These are phyloP conservation scores for Fusarium anguioides DNA, from an alignment of 2,329 filamentous ascomycete species.

Conservation along the genomic window DNA sequence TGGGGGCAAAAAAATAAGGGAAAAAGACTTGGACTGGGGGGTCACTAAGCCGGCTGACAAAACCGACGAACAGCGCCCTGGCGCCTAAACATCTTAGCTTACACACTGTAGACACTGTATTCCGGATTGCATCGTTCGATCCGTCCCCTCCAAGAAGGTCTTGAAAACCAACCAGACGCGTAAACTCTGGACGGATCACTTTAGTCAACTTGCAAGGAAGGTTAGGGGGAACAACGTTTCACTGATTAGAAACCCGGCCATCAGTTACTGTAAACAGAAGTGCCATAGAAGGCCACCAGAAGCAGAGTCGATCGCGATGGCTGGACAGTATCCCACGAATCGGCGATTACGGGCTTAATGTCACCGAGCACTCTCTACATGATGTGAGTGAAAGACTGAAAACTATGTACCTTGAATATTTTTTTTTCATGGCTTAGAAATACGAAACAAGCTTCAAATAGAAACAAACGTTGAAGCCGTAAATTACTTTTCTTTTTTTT, in stretches of 20 bases:
- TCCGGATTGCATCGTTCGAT: conserved; percentile 44
- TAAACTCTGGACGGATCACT: conserved; percentile 2
- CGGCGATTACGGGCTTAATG: conserved; percentile 4
- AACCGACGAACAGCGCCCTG: conserved; percentile 21
- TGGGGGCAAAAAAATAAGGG: conserved; percentile 35
- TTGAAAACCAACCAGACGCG: conserved; percentile 29
- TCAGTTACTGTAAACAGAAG: conserved; percentile 16
- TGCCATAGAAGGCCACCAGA: conserved; percentile 16
- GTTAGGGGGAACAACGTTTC: conserved; percentile 3
- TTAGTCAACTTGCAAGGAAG: conserved; percentile 5
- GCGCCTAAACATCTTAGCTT: not conserved
- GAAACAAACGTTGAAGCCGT: not conserved
- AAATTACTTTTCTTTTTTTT: not conserved
- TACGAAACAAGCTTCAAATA: conserved; percentile 4
- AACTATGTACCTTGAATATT: too few species aligned
- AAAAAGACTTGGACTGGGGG: conserved; percentile 24
- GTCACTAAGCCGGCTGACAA: conserved; percentile 36
- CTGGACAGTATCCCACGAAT: conserved; percentile 11
- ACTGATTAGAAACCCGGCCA: conserved; percentile 14
- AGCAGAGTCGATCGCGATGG: conserved; percentile 27
- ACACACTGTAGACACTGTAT: conserved; percentile 38
- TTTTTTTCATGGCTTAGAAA: conserved; percentile 12
- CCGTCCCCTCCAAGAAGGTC: conserved; percentile 32
- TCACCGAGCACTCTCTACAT: not conserved
- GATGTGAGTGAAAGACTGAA: not conserved